Conservation (phyloP, 805 yeast genomes). For the Schwanniomyces yamadae region DNA sequence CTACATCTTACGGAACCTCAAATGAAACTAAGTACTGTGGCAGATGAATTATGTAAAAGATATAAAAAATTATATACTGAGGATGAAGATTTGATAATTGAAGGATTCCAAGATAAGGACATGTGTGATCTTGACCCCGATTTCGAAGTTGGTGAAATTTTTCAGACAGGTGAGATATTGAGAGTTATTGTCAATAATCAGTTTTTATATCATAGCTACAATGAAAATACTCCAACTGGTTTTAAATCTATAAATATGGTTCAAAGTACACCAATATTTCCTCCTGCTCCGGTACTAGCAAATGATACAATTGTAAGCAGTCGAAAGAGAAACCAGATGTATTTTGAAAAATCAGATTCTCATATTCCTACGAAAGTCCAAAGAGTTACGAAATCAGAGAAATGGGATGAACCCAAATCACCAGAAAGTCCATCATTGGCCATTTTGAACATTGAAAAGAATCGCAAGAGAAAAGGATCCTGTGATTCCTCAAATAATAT, state of each 20-base stretch:
- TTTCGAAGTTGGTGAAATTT: conserved; percentile 62
- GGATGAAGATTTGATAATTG: conserved; percentile 52
- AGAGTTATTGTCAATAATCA: conserved; percentile 34
- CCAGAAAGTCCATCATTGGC: background rate
- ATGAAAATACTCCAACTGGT: conserved; percentile 3
- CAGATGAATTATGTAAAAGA: conserved; percentile 53
- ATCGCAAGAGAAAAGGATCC: conserved; percentile 2
- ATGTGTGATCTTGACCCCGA: conserved; percentile 82
- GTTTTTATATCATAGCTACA: conserved; percentile 10
- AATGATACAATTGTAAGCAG: conserved; percentile 11
- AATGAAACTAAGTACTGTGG: conserved; percentile 47
- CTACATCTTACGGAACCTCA: conserved; percentile 58
- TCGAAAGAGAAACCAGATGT: conserved; percentile 20
- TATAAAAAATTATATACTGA: conserved; percentile 66
- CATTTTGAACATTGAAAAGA: conserved; percentile 6
- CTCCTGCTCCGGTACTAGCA: conserved; percentile 23
- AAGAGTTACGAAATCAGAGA: background rate
- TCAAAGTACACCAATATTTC: conserved; percentile 22
- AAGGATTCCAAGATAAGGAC: conserved; percentile 63
- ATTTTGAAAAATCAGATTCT: conserved; percentile 22
- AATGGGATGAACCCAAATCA: background rate
- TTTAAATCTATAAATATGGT: conserved; percentile 5
- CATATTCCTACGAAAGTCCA: conserved; percentile 21
- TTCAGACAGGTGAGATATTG: conserved; percentile 40
- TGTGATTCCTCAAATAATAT: conserved; percentile 5